Evolutionary conservation across 2,329 filamentous ascomycete species (phyloP), one percentile per base, ranked within the genome.

Genomic region (Aspergillus brunneoviolaceus): DNA sequence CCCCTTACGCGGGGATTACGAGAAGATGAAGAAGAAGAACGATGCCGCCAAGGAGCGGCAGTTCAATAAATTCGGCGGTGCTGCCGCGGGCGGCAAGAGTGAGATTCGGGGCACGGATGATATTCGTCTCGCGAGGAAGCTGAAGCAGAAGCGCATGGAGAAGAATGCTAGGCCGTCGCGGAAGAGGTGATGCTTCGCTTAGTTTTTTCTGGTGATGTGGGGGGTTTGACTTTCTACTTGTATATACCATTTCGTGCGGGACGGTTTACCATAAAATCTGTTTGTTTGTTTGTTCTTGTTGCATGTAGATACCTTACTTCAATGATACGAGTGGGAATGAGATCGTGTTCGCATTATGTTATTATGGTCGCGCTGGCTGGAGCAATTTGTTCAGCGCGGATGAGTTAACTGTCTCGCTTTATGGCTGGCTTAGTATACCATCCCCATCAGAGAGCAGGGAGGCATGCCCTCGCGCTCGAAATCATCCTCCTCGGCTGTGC

Each of bases 1-100:
- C 81, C 94, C 90, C 79, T 94, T 85, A 77, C 85, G 95, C 62
- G 92, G 94, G 75, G 94, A 99, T 78, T 99, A 91, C 78, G 83
- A 96, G 65, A 87, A 88, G 73, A 88, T 90, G 80, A 96, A 95
- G 87, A 93, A 93, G 87, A 88, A 91, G 72, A 89, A 95, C 19
- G 87, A 87, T 16, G 92, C 92, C 72, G 93, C 94, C 50, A 90
- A 89, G 78, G 91, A 97, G 81, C 92, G 74, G 21, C 67, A 72
- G 57, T 59, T 71, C 29, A 67, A 65, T 3, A 70, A 70, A 64
- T 61, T 65, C 21, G 70, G 71, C 35, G 69, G 67, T 48, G 69
- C 68, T 3, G 71, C 70, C 67, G 87, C 88, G 33, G 84, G 82
- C 67, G 89, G 89, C 58, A 93, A 88, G 81, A 89, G 76, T 67